Evolutionary conservation across 2,329 filamentous ascomycete species (phyloP).

Genomic region (Phialemonium atrogriseum): DNA sequence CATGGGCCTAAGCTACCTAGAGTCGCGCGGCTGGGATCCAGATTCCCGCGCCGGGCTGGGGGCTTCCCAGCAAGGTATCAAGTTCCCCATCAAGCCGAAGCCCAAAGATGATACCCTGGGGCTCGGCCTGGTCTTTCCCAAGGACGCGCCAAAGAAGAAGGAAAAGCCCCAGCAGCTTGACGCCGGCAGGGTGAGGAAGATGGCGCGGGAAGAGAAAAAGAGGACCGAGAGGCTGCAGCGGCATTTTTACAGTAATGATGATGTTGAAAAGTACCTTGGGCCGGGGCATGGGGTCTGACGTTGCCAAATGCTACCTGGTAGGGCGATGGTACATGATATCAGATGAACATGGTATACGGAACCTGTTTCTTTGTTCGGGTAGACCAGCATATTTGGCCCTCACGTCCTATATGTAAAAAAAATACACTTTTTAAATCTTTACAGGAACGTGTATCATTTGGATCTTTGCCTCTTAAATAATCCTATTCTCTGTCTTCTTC

Average conservation of each 20-base stretch:
- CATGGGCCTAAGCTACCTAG: slow-evolving; percentile 60
- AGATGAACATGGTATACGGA: no score
- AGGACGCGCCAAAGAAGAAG: slow-evolving; percentile 29
- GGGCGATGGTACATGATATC: no score
- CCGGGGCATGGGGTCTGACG: slow-evolving; percentile 8
- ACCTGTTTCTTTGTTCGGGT: no score
- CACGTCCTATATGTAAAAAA: no score
- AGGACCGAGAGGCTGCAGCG: slow-evolving; percentile 56
- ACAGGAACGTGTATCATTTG: no score
- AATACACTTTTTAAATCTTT: no score
- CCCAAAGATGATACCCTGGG: slow-evolving; percentile 70
- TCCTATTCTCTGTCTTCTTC: no score
- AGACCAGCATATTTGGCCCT: no score
- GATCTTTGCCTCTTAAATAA: no score
- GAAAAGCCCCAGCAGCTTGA: slow-evolving; percentile 47
- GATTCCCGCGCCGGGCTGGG: slow-evolving; percentile 67
- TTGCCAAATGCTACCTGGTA: no score
- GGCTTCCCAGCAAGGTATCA: slow-evolving; percentile 59
- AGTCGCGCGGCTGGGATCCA: slow-evolving; percentile 65
- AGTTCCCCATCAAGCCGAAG: slow-evolving; percentile 64
- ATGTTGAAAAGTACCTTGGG: slow-evolving; percentile 67
- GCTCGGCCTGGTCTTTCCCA: slow-evolving; percentile 48
- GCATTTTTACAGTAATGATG: slow-evolving; percentile 67
- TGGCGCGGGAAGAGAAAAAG: slow-evolving; percentile 52
- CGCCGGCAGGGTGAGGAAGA: slow-evolving; percentile 60